Evolutionary conservation across 2,329 filamentous ascomycete species (phyloP).

Genomic region (Boeremia lycopersici): DNA sequence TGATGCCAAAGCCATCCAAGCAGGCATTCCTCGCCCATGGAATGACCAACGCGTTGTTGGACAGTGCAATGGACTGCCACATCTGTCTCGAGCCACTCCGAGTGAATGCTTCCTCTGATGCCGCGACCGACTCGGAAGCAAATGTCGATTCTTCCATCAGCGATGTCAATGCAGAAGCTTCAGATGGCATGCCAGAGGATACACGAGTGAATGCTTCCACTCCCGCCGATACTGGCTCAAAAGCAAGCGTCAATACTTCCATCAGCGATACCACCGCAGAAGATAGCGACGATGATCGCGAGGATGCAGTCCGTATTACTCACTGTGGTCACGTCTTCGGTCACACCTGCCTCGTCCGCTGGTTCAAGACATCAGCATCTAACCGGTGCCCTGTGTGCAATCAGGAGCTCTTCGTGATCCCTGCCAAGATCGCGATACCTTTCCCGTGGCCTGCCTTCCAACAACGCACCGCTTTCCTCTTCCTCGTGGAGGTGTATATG

Average conservation of each 20-base stretch:
- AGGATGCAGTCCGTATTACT: not conserved
- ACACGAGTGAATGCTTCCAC: too few species aligned
- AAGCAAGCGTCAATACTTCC: not conserved
- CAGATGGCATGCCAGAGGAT: not conserved
- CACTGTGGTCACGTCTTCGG: constrained; percentile 1
- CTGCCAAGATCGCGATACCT: too few species aligned
- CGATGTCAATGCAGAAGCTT: not conserved
- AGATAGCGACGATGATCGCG: not conserved
- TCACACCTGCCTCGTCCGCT: not conserved
- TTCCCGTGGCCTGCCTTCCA: too few species aligned
- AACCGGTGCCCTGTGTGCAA: constrained; percentile 5
- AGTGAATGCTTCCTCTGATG: not conserved
- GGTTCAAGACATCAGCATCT: not conserved
- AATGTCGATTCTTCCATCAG: not conserved
- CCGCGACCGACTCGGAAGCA: not conserved
- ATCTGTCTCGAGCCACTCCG: constrained; percentile 1
- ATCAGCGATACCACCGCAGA: not conserved
- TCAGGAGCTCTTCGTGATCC: not conserved
- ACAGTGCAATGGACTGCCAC: not conserved
- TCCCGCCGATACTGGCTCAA: not conserved
- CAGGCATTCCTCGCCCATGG: not conserved
- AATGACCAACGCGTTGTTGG: not conserved
- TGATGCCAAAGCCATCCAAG: not conserved
- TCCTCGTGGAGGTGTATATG: too few species aligned
- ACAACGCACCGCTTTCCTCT: too few species aligned